These are phyloP conservation scores for Erodium maritimum DNA, from an alignment of 345 rosid genomes.

Conservation along the genomic window DNA sequence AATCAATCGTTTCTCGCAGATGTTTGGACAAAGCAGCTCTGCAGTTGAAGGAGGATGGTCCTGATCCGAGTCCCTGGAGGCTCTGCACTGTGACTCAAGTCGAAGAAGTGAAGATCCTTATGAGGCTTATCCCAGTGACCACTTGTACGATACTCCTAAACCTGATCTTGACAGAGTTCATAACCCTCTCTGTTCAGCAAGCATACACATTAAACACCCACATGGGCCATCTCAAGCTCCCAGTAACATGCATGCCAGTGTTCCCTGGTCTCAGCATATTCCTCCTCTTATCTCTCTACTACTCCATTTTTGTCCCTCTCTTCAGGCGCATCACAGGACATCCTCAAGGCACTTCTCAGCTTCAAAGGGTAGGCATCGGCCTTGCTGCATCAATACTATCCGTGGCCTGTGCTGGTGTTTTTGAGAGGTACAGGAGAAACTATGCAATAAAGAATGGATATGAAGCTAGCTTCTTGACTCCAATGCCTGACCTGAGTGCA, in stretches of 20 bases:
- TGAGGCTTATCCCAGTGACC: slow-evolving; percentile 63
- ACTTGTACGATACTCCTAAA: slow-evolving; percentile 67
- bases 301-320: slow-evolving; percentile 60
- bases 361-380: slow-evolving; percentile 80
- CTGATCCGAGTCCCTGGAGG: slow-evolving; percentile 64
- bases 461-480: slow-evolving; percentile 36
- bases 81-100: slow-evolving; percentile 91
- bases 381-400: slow-evolving; percentile 58
- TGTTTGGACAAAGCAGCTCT: slow-evolving; percentile 89
- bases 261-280: slow-evolving; percentile 87
- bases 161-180: slow-evolving; percentile 55
- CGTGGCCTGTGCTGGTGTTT: slow-evolving; percentile 60
- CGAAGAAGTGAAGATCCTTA: slow-evolving; percentile 79
- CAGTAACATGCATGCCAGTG: slow-evolving; percentile 87
- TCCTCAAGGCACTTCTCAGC: slow-evolving; percentile 91
- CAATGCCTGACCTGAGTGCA: slow-evolving; percentile 59
- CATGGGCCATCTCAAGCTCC: slow-evolving; percentile 59
- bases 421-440: slow-evolving; percentile 63
- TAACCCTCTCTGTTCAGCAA: slow-evolving; percentile 85
- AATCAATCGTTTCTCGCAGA: slow-evolving; percentile 34
- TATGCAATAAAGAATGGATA: slow-evolving; percentile 57
- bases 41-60: slow-evolving; percentile 62
- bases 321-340: slow-evolving; percentile 65
- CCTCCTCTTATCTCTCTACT: slow-evolving; percentile 59
- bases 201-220: slow-evolving; percentile 71